Conservation (phyloP, 305 asterid genomes). For the Ajuga reptans region DNA sequence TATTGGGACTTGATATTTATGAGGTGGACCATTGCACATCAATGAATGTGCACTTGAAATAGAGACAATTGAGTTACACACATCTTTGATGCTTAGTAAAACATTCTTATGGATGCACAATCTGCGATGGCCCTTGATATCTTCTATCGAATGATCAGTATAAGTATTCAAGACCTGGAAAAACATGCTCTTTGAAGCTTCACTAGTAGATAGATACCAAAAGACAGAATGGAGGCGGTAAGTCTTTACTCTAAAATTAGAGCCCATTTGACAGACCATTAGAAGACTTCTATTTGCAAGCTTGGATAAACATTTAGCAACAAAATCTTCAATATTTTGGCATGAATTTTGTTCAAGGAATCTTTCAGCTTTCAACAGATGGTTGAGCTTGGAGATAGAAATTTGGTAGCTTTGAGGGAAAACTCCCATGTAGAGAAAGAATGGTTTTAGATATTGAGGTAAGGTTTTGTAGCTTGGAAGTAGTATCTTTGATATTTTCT, state of each 20-base stretch:
- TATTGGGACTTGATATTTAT: not conserved
- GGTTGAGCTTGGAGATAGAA: not conserved
- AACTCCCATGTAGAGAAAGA: slow-evolving; percentile 17
- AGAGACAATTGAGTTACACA: not conserved
- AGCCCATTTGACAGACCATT: not conserved
- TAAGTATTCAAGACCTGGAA: not conserved
- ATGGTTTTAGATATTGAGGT: not conserved
- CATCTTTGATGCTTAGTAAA: not conserved
- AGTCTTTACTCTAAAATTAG: not conserved
- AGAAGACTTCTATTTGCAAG: too few relatives aligned
- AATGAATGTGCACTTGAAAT: not conserved
- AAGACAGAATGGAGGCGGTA: not conserved
- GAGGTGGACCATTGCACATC: not conserved
- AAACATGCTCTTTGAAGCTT: not conserved
- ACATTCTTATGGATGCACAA: not conserved
- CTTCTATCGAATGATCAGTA: not conserved
- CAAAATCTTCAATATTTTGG: too few relatives aligned
- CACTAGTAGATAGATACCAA: not conserved
- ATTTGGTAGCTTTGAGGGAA: slow-evolving; percentile 17
- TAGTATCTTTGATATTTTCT: not conserved
- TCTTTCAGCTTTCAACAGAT: too few relatives aligned
- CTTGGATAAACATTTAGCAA: too few relatives aligned
- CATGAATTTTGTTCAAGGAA: too few relatives aligned
- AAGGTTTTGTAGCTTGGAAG: not conserved
- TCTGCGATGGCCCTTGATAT: not conserved